A percentile compares a stretch with the other conserved stretches of the same genome.
Evolutionary conservation across 2,329 filamentous ascomycete genomes (phyloP).

Genomic region (Neophaeococcomyces mojaviensis): DNA sequence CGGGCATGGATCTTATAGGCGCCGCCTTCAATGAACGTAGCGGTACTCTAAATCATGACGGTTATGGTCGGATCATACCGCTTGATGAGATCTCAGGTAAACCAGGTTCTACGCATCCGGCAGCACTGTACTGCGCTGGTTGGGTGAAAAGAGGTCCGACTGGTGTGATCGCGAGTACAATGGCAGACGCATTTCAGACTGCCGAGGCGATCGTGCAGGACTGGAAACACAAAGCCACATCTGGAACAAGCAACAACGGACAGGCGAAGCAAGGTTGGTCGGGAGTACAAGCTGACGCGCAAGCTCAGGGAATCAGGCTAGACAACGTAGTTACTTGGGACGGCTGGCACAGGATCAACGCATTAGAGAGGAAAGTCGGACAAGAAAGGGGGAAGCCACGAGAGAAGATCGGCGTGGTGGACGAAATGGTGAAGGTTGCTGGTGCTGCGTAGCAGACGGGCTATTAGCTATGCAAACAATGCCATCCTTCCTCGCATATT

Average conservation of each 20-base stretch:
- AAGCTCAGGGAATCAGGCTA: slow-evolving; percentile 42
- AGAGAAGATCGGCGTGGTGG: slow-evolving; percentile 55
- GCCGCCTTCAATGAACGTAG: slow-evolving; percentile 68
- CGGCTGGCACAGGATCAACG: slow-evolving; percentile 80
- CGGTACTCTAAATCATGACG: slow-evolving; percentile 78
- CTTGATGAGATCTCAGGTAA: slow-evolving; percentile 2
- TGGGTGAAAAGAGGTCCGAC: slow-evolving; percentile 96
- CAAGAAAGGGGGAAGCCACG: slow-evolving; percentile 63
- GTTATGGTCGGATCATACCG: slow-evolving; percentile 60
- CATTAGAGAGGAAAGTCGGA: slow-evolving; percentile 64
- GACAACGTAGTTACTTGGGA: slow-evolving; percentile 65
- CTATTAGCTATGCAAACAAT: too few species aligned
- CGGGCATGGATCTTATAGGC: slow-evolving; percentile 64
- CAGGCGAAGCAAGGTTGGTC: slow-evolving; percentile 62
- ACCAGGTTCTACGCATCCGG: slow-evolving; percentile 41
- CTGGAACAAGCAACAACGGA: slow-evolving; percentile 18
- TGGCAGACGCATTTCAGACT: slow-evolving; percentile 88
- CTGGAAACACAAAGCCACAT: slow-evolving; percentile 41
- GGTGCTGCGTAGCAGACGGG: slow-evolving; percentile 4
- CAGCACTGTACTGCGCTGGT: slow-evolving; percentile 74
- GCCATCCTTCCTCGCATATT: too few species aligned
- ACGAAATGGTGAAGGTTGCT: slow-evolving; percentile 49
- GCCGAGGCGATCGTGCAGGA: slow-evolving; percentile 78
- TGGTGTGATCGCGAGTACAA: slow-evolving; percentile 90
- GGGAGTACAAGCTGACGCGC: slow-evolving; percentile 56